Base-by-base conservation (phyloP, 306 rosid genomes). In the Trifolium dubium region DNA sequence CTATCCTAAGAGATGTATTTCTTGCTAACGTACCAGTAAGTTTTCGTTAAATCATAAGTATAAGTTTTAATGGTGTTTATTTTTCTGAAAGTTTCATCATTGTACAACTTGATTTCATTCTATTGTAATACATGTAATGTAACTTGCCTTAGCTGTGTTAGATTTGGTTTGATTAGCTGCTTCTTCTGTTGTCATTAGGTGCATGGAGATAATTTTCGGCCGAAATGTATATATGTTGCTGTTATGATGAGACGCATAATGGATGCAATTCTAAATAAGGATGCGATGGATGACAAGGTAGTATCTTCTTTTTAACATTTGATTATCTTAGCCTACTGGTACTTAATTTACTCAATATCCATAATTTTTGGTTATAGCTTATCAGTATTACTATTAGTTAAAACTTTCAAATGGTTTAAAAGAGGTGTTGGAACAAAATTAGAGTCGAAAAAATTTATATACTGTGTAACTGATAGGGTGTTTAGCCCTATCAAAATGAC, bases 281-380 rank as follows among this genome's bases (percentile, higher is more conserved):
- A 93, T 88, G 81, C 97, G 9, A 85, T 93, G 93, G 98, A 93
- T 83, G 98, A 93, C 85, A 93, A 93, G 98, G 98, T 92, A 80
- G 72, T 72, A 29, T 19, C 60, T 75, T 63, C 28, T 40, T 46
- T 72, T 34, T 41, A 10, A 51, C 60, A 67, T 23, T 32, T 41
- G 60, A 47, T 64, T 64, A 40, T 60, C 61, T 53, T 59, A 30
- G 31, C 46, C 19, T 50, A 15, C 67, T 65, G 12, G 46, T n/a
- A 41, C 50, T 58, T 17, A 29, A 6, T 66, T 43, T 66, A 12
- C 37, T 19, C 11, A 23, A 12, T 66, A 28, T 55, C 35, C 71
- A 65, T 39, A 63, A 15, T 15, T 63, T 63, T 63, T 35, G 49
- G 46, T 10, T 63, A n/a, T 17, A 63, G 29, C 13, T 31, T 35